These are phyloP conservation scores for Cyberlindnera xishuangbannaensis DNA, from an alignment of 805 yeast genomes.

Conservation along the genomic window DNA sequence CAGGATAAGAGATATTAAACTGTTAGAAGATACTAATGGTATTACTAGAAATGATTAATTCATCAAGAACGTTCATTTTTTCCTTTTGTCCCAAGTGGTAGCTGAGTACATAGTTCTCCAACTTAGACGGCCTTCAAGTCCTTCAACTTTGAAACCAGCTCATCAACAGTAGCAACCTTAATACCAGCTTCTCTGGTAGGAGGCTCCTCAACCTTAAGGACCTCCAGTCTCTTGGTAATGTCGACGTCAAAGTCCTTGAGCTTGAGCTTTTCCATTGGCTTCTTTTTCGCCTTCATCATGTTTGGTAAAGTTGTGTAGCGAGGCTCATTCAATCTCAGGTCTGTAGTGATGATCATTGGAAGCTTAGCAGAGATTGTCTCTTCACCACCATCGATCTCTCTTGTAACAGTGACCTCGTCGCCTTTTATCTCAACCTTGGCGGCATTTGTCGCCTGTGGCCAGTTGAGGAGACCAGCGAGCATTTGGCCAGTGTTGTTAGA, in stretches of 20 bases:
- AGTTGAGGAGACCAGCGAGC: constrained; percentile 84
- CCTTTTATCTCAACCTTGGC: constrained; percentile 66
- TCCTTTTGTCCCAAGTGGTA: too few species aligned
- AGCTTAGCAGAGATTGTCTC: constrained; percentile 72
- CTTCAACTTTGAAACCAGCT: constrained; percentile 71
- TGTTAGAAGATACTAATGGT: too few species aligned
- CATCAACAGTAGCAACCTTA: constrained; percentile 77
- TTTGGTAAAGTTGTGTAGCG: constrained; percentile 94
- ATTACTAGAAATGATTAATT: too few species aligned
- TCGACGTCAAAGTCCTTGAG: constrained; percentile 65
- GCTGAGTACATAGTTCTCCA: too few species aligned
- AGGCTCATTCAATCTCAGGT: constrained; percentile 89
- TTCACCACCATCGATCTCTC: constrained; percentile 95
- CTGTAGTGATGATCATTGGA: constrained; percentile 88
- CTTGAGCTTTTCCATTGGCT: constrained; percentile 70
- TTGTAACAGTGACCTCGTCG: constrained; percentile 61
- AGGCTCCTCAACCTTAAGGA: constrained; percentile 78
- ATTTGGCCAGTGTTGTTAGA: constrained; percentile 94
- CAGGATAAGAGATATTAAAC: too few species aligned
- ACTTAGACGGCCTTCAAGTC: constrained; percentile 36
- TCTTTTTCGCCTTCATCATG: constrained; percentile 97
- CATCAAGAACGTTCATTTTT: too few species aligned
- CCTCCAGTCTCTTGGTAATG: constrained; percentile 55
- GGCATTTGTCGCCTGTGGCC: constrained; percentile 98
- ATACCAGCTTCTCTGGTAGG: constrained; percentile 76